phyloP scores from a whole-genome alignment of 495 filamentous ascomycete species.

The Articulospora tetracladia region DNA sequence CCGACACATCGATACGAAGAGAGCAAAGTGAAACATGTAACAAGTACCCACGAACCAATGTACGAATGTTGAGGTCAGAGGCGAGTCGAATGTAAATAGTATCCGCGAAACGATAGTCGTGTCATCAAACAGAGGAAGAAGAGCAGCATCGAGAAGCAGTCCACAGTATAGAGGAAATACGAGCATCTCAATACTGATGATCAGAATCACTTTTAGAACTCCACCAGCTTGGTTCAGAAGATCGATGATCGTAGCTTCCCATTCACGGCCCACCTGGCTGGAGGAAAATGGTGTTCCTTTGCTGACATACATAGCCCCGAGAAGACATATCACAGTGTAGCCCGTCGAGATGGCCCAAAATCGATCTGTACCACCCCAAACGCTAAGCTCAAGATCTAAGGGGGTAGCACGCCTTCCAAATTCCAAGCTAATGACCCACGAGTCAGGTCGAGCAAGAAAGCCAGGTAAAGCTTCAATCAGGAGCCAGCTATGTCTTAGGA shows the following conservation, averaged over 20 bases:
- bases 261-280: constrained; percentile 60
- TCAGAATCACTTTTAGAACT: constrained; percentile 95
- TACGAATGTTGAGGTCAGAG: constrained; percentile 86
- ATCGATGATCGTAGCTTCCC: constrained; percentile 78
- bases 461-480: constrained; percentile 6
- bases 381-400: constrained; percentile 59
- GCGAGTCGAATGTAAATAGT: constrained; percentile 67
- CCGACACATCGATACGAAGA: constrained; percentile 98
- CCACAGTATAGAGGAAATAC: constrained; percentile 95
- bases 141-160: constrained; percentile 79
- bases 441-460: constrained; percentile 27
- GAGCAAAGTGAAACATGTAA: constrained; percentile 99
- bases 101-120: constrained; percentile 73
- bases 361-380: constrained; percentile 75
- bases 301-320: constrained; percentile 75
- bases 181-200: constrained; percentile 99
- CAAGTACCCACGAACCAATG: constrained; percentile 99
- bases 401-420: constrained; percentile 32
- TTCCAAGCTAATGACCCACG: constrained; percentile 49
- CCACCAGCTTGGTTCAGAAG: constrained; percentile 87
- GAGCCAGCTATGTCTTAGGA: not conserved
- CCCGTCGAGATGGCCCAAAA: constrained; percentile 76
- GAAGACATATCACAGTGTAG: constrained; percentile 67
- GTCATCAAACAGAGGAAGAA: constrained; percentile 82
- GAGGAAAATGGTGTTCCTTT: constrained; percentile 62